Evolutionary conservation across 129 eudicot genomes (phyloP).

Genomic region (Flaveria trinervia): DNA sequence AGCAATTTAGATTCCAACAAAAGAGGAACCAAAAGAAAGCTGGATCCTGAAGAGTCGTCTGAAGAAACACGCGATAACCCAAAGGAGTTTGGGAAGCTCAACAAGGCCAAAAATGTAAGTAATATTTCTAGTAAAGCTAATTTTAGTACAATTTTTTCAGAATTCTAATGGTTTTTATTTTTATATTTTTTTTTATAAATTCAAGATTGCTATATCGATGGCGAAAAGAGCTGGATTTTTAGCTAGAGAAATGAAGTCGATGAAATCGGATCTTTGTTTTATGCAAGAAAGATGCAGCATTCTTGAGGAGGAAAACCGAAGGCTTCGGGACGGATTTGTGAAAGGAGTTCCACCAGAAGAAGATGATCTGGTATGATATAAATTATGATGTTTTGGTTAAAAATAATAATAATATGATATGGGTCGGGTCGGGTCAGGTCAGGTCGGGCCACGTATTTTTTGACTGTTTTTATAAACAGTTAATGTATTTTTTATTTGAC

Average conservation of each 20-base stretch:
- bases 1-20: constrained; percentile 44
- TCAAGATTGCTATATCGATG: constrained; percentile 83
- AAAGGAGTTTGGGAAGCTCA: constrained; percentile 54
- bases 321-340: constrained; percentile 73
- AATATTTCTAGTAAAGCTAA: background rate
- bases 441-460: background rate
- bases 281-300: constrained; percentile 75
- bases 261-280: constrained; percentile 78
- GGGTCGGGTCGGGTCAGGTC: background rate
- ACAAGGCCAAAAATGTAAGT: constrained; percentile 80
- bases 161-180: background rate
- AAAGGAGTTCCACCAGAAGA: constrained; percentile 80
- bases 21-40: constrained; percentile 66
- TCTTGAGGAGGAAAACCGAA: constrained; percentile 83
- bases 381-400: background rate
- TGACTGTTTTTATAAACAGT: background rate
- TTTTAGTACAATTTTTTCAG: background rate
- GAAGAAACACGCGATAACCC: constrained; percentile 28
- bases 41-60: constrained; percentile 39
- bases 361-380: constrained; percentile 74
- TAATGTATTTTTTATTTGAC: background rate
- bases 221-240: constrained; percentile 68
- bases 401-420: background rate
- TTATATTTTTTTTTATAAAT: background rate
- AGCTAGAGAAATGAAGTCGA: constrained; percentile 82